phyloP scores from a whole-genome alignment of 139 green algal species.

The Prasinococcaceae sp. region DNA sequence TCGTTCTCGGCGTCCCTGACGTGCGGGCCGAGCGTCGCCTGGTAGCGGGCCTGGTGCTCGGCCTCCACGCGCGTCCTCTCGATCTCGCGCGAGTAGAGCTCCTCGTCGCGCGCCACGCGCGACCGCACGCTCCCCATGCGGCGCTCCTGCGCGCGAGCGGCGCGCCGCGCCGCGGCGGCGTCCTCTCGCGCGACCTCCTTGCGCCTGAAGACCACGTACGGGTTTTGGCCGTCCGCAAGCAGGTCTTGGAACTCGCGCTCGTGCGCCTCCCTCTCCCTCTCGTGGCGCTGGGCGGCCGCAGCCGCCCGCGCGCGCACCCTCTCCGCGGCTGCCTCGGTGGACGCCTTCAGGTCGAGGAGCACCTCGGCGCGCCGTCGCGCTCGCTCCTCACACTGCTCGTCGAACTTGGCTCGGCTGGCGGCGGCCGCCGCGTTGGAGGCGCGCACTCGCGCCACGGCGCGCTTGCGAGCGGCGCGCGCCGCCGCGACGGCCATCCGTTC shows the following conservation, averaged over 20 bases:
- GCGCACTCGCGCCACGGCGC: neutral
- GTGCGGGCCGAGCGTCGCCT: neutral
- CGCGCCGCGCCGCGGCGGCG: neutral
- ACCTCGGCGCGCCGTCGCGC: neutral
- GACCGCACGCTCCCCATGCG: neutral
- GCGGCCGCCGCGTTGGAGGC: neutral
- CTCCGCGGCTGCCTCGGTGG: neutral
- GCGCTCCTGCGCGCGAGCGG: neutral
- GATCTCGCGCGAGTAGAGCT: neutral
- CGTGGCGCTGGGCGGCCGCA: neutral
- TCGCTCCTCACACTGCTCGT: neutral
- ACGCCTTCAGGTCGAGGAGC: neutral
- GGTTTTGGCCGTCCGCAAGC: neutral
- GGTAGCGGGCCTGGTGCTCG: neutral
- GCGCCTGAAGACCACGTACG: neutral
- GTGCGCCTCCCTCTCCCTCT: neutral
- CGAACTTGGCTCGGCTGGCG: neutral
- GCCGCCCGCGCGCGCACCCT: neutral
- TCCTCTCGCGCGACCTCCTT: neutral
- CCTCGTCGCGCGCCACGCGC: neutral
- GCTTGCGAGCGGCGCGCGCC: neutral
- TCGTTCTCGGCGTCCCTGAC: too few relatives aligned
- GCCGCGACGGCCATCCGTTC: neutral
- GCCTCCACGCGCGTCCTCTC: neutral
- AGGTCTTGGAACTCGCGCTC: neutral